Evolutionary conservation across 768 basidiomycete species (phyloP).

Genomic region (Lyophyllum atratum): DNA sequence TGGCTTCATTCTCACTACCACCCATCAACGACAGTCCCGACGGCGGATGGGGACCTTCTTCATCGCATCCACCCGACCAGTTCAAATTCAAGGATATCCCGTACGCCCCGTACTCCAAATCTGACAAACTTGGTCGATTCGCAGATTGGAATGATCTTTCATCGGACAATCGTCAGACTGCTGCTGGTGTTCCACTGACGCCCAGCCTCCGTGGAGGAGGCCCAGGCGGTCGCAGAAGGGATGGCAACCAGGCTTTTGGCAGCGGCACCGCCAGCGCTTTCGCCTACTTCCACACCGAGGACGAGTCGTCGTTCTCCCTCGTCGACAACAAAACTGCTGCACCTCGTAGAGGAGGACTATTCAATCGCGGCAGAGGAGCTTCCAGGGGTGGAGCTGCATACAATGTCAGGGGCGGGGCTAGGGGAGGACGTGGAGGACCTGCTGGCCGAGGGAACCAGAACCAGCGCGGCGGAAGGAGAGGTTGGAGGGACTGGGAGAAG

Average conservation of each 20-base stretch:
- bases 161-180: conserved; percentile 59
- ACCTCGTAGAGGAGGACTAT: conserved; percentile 69
- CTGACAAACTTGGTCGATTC: conserved; percentile 95
- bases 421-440: conserved; percentile 50
- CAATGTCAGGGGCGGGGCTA: conserved; percentile 46
- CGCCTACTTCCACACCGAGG: conserved; percentile 97
- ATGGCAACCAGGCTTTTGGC: conserved; percentile 84
- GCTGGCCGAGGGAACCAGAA: conserved; percentile 39
- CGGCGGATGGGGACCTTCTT: conserved; percentile 90
- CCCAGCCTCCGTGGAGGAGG: conserved; percentile 52
- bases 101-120: conserved; percentile 98
- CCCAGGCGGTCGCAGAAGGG: conserved; percentile 62
- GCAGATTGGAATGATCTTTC: conserved; percentile 95
- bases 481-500: conserved; percentile 96
- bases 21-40: conserved; percentile 90
- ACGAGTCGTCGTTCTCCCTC: conserved; percentile 94
- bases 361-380: conserved; percentile 58
- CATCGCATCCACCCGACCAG: conserved; percentile 78
- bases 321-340: conserved; percentile 85
- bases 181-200: conserved; percentile 47
- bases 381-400: conserved; percentile 47
- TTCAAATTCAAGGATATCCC: conserved; percentile 99
- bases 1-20: conserved; percentile 85
- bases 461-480: conserved; percentile 64
- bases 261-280: conserved; percentile 91